Percentiles rank a stretch among this genome's conserved stretches.
These are phyloP conservation scores for Colletotrichum kahawae DNA, from an alignment of 2,329 filamentous ascomycete genomes.

Conservation along the genomic window DNA sequence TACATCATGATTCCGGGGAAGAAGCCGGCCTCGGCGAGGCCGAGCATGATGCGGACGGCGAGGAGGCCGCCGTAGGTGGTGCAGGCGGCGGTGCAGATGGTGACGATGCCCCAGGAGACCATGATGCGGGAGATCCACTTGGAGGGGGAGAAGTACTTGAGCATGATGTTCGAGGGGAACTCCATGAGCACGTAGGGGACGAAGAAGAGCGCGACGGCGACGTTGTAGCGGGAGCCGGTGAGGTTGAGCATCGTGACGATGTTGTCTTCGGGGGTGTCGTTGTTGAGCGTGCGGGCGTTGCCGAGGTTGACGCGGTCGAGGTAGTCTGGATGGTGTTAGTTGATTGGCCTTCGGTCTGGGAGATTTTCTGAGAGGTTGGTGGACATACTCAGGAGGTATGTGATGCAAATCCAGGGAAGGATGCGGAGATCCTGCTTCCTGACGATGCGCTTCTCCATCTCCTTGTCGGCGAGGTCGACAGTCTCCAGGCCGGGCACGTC, in stretches of 20 bases:
- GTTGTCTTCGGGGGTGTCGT: constrained; percentile 36
- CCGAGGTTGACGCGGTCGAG: constrained; percentile 38
- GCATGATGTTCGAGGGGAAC: constrained; percentile 37
- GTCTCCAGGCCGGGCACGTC: constrained; percentile 38
- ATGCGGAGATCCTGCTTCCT: constrained; percentile 37
- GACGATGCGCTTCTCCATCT: constrained; percentile 37
- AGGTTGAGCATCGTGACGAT: constrained; percentile 34
- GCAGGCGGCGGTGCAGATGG: constrained; percentile 52
- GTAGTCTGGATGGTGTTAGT: constrained; percentile 21
- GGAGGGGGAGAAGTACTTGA: constrained; percentile 39
- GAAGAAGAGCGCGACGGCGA: constrained; percentile 35
- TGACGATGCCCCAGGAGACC: constrained; percentile 53
- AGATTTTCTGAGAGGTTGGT: neutral
- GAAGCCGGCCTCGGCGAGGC: constrained; percentile 56
- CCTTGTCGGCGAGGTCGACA: constrained; percentile 37
- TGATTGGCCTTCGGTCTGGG: neutral
- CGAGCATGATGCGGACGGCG: constrained; percentile 53
- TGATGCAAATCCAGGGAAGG: constrained; percentile 34
- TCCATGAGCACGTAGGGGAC: constrained; percentile 34
- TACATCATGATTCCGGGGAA: constrained; percentile 62
- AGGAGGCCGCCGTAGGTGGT: constrained; percentile 53
- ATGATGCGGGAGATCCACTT: constrained; percentile 43
- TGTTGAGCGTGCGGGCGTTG: constrained; percentile 38
- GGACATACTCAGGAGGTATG: constrained; percentile 33
- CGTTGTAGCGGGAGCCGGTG: constrained; percentile 35